Base-by-base conservation (phyloP, 805 yeast genomes). In the Pichia eremophila region DNA sequence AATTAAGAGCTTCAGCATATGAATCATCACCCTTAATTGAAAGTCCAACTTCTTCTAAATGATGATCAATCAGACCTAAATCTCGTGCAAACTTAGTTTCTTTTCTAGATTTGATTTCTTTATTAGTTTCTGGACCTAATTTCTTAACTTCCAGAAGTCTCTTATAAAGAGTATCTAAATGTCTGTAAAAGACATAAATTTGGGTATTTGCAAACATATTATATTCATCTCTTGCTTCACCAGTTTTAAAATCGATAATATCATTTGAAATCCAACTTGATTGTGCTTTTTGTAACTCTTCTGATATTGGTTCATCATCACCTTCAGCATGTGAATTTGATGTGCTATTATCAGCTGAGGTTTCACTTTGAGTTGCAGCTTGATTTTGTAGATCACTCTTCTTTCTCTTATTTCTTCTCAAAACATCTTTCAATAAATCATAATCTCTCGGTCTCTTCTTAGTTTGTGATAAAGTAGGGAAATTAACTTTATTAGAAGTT, bases 141-240 rank as follows among this genome's bases (percentile, higher is more conserved):
- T 67, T 64, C 67, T 91, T 91, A 46, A 90, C 79, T 58, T 89
- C 96, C 25, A 69, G 67, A 49, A 93, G 70, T 57, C 99, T 78
- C 58, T 79, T 85, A 62, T 87, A 91, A 22, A 93, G 66, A 3
- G 87, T 85, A 53, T 86, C 80, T 62, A 90, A 70, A 56, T 85
- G 84, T 56, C 99, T 85, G 77, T 89, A 78, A 57, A 93, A 89
- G 34, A 89, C 85, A 60, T 93, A 93, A 37, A 90, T 77, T 48
- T 90, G 81, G 5, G 96, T 83, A 65, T 91, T 90, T 51, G 86
- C 87, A 71, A 91, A 93, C 57, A 90, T 64, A 62, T 89, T 90
- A 70, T 69, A 88, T 43, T 72, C 76, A 31, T 69, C 70, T 57
- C 90, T 75, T 47, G 49, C 51, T n/a, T 54, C 56, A 46, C 69